A percentile compares a stretch with the other conserved stretches of the same genome.
Evolutionary conservation across 2,329 filamentous ascomycete species (phyloP).

Genomic region (Ophiocordyceps unilateralis): DNA sequence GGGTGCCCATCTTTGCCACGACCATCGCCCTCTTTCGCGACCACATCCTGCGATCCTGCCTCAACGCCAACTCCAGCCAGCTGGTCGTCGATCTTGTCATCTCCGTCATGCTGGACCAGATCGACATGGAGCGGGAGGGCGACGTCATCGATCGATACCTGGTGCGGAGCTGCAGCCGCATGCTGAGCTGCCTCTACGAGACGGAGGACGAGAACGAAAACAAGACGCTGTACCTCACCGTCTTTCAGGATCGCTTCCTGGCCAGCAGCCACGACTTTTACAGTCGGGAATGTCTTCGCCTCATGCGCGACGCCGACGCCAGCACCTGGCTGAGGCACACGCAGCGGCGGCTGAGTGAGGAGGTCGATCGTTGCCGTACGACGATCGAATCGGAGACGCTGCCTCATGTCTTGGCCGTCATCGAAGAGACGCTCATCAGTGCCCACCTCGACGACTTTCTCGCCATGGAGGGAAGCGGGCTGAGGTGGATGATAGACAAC

Average conservation of each 20-base stretch:
- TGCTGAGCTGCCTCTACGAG: constrained; percentile 82
- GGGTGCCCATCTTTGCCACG: constrained; percentile 65
- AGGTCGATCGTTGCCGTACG: constrained; percentile 65
- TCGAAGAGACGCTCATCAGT: constrained; percentile 67
- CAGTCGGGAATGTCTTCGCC: constrained; percentile 49
- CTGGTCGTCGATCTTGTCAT: constrained; percentile 61
- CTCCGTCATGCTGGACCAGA: constrained; percentile 72
- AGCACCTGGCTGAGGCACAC: constrained; percentile 67
- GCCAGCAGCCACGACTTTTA: constrained; percentile 59
- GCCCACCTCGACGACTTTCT: constrained; percentile 68
- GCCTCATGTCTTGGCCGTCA: constrained; percentile 55
- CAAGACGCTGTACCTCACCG: constrained; percentile 66
- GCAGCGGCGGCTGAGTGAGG: constrained; percentile 57
- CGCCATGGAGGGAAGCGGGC: constrained; percentile 66
- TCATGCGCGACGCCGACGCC: constrained; percentile 66
- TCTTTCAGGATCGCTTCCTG: constrained; percentile 69
- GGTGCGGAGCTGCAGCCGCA: constrained; percentile 68
- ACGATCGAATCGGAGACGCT: constrained; percentile 59
- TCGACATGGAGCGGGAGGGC: constrained; percentile 80
- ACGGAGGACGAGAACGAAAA: constrained; percentile 59
- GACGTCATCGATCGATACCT: constrained; percentile 74
- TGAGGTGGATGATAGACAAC: constrained; percentile 83
- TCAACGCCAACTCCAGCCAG: constrained; percentile 26
- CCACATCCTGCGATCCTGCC: constrained; percentile 51
- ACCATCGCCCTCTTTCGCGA: constrained; percentile 83